These are phyloP conservation scores for Xanthoconium purpureum DNA, from an alignment of 768 basidiomycete genomes.

Conservation along the genomic window DNA sequence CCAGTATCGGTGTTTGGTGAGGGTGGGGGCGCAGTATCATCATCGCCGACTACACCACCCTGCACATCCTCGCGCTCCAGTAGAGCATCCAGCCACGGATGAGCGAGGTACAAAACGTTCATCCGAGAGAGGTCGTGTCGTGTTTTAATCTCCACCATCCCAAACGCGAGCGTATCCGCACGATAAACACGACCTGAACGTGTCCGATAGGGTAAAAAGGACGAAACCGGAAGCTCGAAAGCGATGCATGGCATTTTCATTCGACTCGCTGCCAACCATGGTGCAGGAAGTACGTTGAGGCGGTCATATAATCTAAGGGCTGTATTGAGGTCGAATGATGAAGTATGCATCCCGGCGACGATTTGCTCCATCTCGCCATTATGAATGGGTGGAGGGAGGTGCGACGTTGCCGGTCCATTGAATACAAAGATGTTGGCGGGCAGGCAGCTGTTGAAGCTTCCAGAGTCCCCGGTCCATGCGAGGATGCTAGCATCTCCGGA, in stretches of 20 bases:
- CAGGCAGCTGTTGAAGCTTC: too few species aligned
- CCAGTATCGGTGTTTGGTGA: not conserved
- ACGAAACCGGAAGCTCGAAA: not conserved
- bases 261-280: not conserved
- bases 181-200: not conserved
- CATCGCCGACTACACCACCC: not conserved
- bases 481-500: too few species aligned
- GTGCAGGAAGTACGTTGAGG: not conserved
- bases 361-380: too few species aligned
- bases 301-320: too few species aligned
- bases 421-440: too few species aligned
- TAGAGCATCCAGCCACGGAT: slow-evolving; percentile 4
- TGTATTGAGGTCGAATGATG: too few species aligned
- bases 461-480: too few species aligned
- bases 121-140: not conserved
- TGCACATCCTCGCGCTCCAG: not conserved
- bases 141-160: not conserved
- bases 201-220: not conserved
- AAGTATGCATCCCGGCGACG: not conserved
- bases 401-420: too few species aligned
- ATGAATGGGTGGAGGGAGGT: too few species aligned
- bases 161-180: not conserved
- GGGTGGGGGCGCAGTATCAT: not conserved
- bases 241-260: not conserved
- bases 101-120: not conserved